Percentiles rank a stretch among this genome's conserved stretches.
These are phyloP conservation scores for Calamus simplicifolius DNA, from an alignment of 176 grass and related monocot genomes.

Conservation along the genomic window DNA sequence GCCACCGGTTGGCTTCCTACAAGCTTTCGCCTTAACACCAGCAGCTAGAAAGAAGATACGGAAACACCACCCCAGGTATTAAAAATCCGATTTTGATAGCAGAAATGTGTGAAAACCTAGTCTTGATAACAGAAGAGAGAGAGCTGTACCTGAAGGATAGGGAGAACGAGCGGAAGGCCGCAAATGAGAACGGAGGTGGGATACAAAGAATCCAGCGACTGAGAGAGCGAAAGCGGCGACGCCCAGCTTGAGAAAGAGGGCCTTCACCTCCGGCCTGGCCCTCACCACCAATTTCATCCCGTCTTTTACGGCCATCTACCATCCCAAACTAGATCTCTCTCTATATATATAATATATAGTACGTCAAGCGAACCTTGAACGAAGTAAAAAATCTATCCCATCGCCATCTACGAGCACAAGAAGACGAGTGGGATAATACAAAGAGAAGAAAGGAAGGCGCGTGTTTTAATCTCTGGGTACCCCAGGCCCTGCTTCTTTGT, in stretches of 20 bases:
- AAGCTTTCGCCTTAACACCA: constrained; percentile 24
- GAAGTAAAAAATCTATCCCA: no score
- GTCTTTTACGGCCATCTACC: no score
- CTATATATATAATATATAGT: no score
- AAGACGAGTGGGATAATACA: no score
- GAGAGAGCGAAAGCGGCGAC: constrained; percentile 50
- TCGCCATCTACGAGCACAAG: no score
- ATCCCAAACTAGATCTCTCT: no score
- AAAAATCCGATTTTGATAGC: background rate
- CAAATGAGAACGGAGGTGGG: constrained; percentile 27
- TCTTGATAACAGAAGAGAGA: constrained; percentile 21
- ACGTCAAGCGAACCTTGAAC: no score
- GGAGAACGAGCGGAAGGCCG: constrained; percentile 25
- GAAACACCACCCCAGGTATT: constrained; percentile 9
- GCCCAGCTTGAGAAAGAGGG: constrained; percentile 50
- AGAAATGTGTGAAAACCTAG: background rate
- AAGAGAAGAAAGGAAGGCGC: no score
- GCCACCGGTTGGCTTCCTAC: constrained; percentile 22
- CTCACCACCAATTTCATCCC: background rate
- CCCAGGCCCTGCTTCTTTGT: no score
- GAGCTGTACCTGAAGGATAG: background rate
- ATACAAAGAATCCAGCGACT: constrained; percentile 52
- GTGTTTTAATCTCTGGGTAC: no score
- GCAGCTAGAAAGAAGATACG: background rate
- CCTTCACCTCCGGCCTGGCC: constrained; percentile 22